Evolutionary conservation across 2,329 filamentous ascomycete genomes (phyloP).

Genomic region (Pezicula carpinea): DNA sequence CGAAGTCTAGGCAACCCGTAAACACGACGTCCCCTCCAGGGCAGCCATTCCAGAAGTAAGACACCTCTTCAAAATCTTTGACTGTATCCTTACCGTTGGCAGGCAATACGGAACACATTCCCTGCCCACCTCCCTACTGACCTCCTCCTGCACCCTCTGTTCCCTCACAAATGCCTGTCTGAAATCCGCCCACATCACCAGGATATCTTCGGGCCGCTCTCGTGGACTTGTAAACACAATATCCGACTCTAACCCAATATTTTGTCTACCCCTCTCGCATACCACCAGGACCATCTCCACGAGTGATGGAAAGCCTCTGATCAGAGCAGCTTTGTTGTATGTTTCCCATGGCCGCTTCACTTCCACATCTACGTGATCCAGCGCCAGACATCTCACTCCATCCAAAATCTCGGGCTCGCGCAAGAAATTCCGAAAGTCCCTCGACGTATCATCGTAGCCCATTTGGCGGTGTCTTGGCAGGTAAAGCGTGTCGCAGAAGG

Average conservation of each 20-base stretch:
- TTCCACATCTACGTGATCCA: constrained; percentile 40
- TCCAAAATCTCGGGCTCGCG: constrained; percentile 24
- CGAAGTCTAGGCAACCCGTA: not conserved
- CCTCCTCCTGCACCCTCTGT: constrained; percentile 19
- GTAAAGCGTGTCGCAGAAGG: constrained; percentile 24
- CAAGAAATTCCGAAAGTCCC: constrained; percentile 37
- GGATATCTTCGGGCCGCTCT: constrained; percentile 14
- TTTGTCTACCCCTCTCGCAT: constrained; percentile 1
- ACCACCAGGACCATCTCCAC: constrained; percentile 22
- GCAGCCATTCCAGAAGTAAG: not conserved
- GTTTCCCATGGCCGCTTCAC: constrained; percentile 45
- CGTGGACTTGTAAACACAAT: constrained; percentile 17
- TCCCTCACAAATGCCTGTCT: constrained; percentile 21
- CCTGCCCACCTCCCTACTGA: constrained; percentile 13
- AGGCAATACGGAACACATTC: constrained; percentile 19
- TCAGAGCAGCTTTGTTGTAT: constrained; percentile 44
- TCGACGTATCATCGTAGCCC: constrained; percentile 30
- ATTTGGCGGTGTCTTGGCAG: constrained; percentile 30
- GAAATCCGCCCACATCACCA: constrained; percentile 25
- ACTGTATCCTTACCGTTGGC: constrained; percentile 20
- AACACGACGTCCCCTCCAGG: not conserved
- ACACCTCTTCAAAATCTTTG: constrained; percentile 3
- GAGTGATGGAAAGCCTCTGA: constrained; percentile 35
- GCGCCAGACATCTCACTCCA: constrained; percentile 35
- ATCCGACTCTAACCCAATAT: constrained; percentile 4